Percentiles rank a stretch among this genome's conserved stretches.
Evolutionary conservation across 371 early-diverging fungal genomes (phyloP).

Genomic region (Smittium culicis): DNA sequence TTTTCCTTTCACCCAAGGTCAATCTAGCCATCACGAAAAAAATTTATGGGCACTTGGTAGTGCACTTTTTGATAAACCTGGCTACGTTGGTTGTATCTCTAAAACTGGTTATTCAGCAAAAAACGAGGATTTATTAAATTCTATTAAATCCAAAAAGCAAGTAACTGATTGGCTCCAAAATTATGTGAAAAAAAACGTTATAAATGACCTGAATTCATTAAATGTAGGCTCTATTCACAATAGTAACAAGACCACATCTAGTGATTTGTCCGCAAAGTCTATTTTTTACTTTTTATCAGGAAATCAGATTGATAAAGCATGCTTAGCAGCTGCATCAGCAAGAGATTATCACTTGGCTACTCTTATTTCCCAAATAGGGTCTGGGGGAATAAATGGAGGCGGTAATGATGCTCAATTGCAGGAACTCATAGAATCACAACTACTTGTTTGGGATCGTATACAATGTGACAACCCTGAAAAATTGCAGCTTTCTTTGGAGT

Average conservation of each 20-base stretch:
- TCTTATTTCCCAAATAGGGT: slow-evolving; percentile 48
- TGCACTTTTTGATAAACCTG: background rate
- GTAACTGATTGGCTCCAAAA: slow-evolving; percentile 30
- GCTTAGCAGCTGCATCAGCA: slow-evolving; percentile 36
- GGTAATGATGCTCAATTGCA: slow-evolving; percentile 30
- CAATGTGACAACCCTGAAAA: slow-evolving; percentile 22
- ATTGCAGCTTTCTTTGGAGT: slow-evolving; percentile 15
- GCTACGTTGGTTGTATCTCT: background rate
- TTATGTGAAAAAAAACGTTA: slow-evolving; percentile 18
- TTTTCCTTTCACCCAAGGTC: background rate
- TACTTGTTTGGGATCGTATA: slow-evolving; percentile 16
- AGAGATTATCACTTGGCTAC: slow-evolving; percentile 51
- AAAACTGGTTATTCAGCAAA: background rate
- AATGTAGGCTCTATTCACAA: background rate
- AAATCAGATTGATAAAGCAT: slow-evolving; percentile 38
- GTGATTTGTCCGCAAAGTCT: slow-evolving; percentile 18
- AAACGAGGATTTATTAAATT: background rate
- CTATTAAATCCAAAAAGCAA: background rate
- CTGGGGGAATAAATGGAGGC: slow-evolving; percentile 27
- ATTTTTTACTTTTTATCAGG: slow-evolving; percentile 37
- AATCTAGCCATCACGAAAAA: background rate
- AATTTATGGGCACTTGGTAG: background rate
- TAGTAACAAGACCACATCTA: slow-evolving; percentile 2
- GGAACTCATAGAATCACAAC: slow-evolving; percentile 37
- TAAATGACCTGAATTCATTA: slow-evolving; percentile 12